A percentile compares a stretch with the other conserved stretches of the same genome.
These are phyloP conservation scores for Chimonanthus praecox DNA, from an alignment of 164 flowering plant genomes.

Conservation along the genomic window DNA sequence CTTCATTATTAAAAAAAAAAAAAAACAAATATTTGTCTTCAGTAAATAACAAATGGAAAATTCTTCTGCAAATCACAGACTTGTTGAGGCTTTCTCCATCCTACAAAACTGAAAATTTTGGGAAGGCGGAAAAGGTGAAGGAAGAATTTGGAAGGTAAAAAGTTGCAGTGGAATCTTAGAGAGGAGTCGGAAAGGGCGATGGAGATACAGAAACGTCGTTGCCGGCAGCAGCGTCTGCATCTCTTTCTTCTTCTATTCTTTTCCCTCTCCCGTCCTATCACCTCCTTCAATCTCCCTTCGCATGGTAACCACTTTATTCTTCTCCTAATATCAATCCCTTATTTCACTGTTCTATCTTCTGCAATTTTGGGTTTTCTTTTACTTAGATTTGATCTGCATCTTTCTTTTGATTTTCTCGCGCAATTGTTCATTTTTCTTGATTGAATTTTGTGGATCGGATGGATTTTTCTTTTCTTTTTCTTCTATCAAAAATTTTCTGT, in stretches of 20 bases:
- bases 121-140: no score
- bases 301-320: conserved; percentile 3
- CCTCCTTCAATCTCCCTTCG: conserved; percentile 5
- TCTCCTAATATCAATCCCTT: not conserved
- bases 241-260: not conserved
- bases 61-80: no score
- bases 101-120: no score
- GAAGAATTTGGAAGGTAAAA: no score
- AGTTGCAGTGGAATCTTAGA: not conserved
- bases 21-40: no score
- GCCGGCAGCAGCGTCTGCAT: not conserved
- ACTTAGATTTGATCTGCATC: not conserved
- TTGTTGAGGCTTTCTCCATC: no score
- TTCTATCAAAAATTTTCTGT: no score
- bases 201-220: not conserved
- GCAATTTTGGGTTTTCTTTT: not conserved
- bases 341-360: not conserved
- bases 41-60: no score
- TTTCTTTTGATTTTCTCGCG: not conserved
- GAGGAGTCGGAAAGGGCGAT: not conserved
- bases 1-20: no score
- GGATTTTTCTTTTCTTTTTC: not conserved
- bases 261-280: not conserved
- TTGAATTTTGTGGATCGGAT: not conserved
- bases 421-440: not conserved